Conservation (phyloP, 352 stramenopile species). For the Globisporangium megalacanthum region DNA sequence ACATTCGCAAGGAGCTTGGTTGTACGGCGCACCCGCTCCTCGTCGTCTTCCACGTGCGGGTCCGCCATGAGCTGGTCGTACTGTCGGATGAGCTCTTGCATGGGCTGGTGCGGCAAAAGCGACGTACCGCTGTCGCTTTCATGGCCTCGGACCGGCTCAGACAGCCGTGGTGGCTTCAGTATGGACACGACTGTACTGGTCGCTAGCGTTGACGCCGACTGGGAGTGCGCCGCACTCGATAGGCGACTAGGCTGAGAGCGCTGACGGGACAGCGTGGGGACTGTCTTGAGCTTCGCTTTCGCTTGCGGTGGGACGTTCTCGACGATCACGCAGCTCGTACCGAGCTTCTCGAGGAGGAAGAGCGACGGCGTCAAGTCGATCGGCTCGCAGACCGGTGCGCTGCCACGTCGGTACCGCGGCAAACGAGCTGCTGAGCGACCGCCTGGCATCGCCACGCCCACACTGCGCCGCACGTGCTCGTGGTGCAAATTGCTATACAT, state of each 20-base stretch:
- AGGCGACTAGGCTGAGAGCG: not conserved
- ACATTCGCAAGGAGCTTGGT: conserved; percentile 10
- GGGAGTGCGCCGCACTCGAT: not conserved
- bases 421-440: not conserved
- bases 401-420: conserved; percentile 12
- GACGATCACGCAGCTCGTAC: conserved; percentile 48
- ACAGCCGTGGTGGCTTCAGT: not conserved
- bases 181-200: not conserved
- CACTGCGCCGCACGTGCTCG: conserved; percentile 47
- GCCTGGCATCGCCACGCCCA: conserved; percentile 23
- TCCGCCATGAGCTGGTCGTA: conserved; percentile 36
- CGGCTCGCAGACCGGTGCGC: conserved; percentile 6
- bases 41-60: conserved; percentile 15
- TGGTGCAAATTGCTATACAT: conserved; percentile 73
- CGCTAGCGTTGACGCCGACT: not conserved
- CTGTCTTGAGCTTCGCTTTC: conserved; percentile 1
- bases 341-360: conserved; percentile 66
- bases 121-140: not conserved
- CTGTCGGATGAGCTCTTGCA: conserved; percentile 37
- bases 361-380: conserved; percentile 59
- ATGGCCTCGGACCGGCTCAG: no score
- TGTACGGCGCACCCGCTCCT: conserved; percentile 21
- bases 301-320: conserved; percentile 17
- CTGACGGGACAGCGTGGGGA: no score
- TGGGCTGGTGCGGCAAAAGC: conserved; percentile 13